phyloP scores from a whole-genome alignment of 1,284 basidiomycete genomes.

The Sphaerobolus stellatus region DNA sequence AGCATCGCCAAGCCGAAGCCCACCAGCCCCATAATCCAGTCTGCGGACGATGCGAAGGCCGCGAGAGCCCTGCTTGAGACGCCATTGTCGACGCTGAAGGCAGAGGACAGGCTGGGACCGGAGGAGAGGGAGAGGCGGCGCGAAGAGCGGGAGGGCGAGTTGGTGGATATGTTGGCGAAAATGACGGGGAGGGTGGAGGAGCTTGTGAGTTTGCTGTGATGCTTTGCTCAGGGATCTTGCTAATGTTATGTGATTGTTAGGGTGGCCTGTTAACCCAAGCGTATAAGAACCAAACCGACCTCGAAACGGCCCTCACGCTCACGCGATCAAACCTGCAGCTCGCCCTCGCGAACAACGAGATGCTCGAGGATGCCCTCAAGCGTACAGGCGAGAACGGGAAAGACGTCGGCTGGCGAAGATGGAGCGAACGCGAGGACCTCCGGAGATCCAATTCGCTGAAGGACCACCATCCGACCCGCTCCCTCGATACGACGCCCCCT shows the following conservation, averaged over 20 bases:
- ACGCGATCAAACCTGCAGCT: slow-evolving; percentile 84
- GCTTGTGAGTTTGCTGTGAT: slow-evolving; percentile 51
- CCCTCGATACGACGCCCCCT: background rate
- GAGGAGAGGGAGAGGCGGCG: slow-evolving; percentile 59
- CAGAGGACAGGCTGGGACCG: slow-evolving; percentile 67
- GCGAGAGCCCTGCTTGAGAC: slow-evolving; percentile 24
- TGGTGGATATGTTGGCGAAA: slow-evolving; percentile 66
- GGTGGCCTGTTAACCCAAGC: slow-evolving; percentile 25
- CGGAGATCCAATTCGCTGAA: slow-evolving; percentile 25
- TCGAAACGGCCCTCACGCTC: slow-evolving; percentile 81
- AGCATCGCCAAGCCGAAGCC: slow-evolving; percentile 1
- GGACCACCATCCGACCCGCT: background rate
- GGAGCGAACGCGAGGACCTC: slow-evolving; percentile 47
- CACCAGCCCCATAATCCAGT: slow-evolving; percentile 1
- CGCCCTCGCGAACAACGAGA: slow-evolving; percentile 88
- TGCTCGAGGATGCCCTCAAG: slow-evolving; percentile 81
- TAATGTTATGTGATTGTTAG: slow-evolving; percentile 31
- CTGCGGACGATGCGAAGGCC: slow-evolving; percentile 1
- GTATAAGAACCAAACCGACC: slow-evolving; percentile 41
- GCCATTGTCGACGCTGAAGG: too few relatives aligned
- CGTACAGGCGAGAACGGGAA: slow-evolving; percentile 53
- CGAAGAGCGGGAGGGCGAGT: slow-evolving; percentile 75
- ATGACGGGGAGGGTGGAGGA: slow-evolving; percentile 69
- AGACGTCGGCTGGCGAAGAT: slow-evolving; percentile 75
- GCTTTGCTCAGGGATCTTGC: slow-evolving; percentile 12